Percentiles rank a stretch among this genome's conserved stretches.
These are phyloP conservation scores for Leccinum uliginosum DNA, from an alignment of 768 basidiomycete genomes.

Conservation along the genomic window DNA sequence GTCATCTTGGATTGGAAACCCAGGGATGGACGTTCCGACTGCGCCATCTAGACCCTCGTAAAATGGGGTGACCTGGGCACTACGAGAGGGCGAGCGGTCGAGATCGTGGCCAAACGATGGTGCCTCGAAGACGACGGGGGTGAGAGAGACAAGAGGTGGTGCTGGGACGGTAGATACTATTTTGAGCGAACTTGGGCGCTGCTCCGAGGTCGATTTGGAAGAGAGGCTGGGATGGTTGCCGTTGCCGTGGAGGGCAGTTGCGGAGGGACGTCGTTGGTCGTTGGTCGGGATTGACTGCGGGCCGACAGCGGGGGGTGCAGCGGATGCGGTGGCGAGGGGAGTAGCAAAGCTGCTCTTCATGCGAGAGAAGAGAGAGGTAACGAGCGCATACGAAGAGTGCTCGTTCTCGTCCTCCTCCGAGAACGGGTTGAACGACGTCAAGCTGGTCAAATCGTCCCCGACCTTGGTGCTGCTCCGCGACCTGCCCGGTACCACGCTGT, in stretches of 20 bases:
- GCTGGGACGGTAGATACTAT: conserved; percentile 54
- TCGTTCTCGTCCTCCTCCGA: conserved; percentile 92
- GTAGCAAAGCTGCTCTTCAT: conserved; percentile 77
- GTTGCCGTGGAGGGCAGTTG: conserved; percentile 38
- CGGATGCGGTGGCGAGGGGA: conserved; percentile 51
- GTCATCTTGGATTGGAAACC: conserved; percentile 90
- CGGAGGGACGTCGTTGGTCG: conserved; percentile 62
- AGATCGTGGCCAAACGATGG: conserved; percentile 65
- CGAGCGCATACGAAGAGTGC: conserved; percentile 79
- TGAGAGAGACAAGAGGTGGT: conserved; percentile 80
- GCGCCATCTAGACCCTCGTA: conserved; percentile 54
- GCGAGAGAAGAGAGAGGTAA: conserved; percentile 74
- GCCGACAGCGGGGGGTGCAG: conserved; percentile 33
- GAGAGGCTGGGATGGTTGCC: conserved; percentile 44
- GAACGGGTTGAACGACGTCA: conserved; percentile 90
- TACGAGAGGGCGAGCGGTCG: conserved; percentile 55
- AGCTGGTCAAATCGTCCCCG: conserved; percentile 57
- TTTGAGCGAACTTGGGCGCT: conserved; percentile 57
- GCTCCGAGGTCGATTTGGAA: conserved; percentile 42
- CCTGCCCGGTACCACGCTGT: conserved; percentile 45
- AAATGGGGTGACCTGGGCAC: conserved; percentile 45
- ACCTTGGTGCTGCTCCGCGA: conserved; percentile 60
- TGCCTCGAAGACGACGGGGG: conserved; percentile 77
- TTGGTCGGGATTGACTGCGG: conserved; percentile 28
- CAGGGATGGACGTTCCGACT: conserved; percentile 79